Conservation (phyloP, 2,329 filamentous ascomycete species). For the Escovopsis sp. region DNA sequence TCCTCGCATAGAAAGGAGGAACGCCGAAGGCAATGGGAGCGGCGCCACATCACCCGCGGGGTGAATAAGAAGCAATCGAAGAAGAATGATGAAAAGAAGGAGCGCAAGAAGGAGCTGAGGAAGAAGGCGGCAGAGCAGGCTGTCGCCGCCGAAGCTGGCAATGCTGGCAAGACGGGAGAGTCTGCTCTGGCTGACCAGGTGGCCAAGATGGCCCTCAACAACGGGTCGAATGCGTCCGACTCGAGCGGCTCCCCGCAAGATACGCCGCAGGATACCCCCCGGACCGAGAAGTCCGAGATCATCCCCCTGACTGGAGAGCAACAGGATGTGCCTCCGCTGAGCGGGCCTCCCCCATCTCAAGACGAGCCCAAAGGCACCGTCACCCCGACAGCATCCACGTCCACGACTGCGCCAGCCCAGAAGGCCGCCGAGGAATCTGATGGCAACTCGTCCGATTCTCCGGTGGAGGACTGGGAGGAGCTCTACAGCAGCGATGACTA, state of each 20-base stretch:
- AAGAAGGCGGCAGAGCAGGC: slow-evolving; percentile 9
- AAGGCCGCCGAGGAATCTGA: slow-evolving; percentile 24
- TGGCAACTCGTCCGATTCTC: slow-evolving; percentile 43
- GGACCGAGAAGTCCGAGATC: slow-evolving; percentile 14
- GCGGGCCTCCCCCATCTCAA: slow-evolving; percentile 11
- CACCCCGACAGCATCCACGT: background rate
- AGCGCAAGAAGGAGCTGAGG: slow-evolving; percentile 12
- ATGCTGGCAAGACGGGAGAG: slow-evolving; percentile 4
- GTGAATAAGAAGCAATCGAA: slow-evolving; percentile 26
- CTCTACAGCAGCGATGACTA: slow-evolving; percentile 45
- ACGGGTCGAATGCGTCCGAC: slow-evolving; percentile 14
- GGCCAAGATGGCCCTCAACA: slow-evolving; percentile 8
- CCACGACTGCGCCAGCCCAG: slow-evolving; percentile 3
- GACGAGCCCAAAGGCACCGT: slow-evolving; percentile 1
- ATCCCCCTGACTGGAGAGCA: slow-evolving; percentile 14
- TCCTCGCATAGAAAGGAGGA: slow-evolving; percentile 30
- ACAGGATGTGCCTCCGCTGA: slow-evolving; percentile 19
- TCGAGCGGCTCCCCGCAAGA: slow-evolving; percentile 18
- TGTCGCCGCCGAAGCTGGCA: slow-evolving; percentile 7
- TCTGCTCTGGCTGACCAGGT: slow-evolving; percentile 7
- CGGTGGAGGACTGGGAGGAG: slow-evolving; percentile 43
- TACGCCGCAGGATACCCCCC: slow-evolving; percentile 11
- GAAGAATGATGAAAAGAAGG: slow-evolving; percentile 23
- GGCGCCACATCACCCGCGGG: slow-evolving; percentile 28
- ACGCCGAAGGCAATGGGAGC: slow-evolving; percentile 34